These are phyloP conservation scores for Gautieria morchelliformis DNA, from an alignment of 768 basidiomycete genomes.

Conservation along the genomic window DNA sequence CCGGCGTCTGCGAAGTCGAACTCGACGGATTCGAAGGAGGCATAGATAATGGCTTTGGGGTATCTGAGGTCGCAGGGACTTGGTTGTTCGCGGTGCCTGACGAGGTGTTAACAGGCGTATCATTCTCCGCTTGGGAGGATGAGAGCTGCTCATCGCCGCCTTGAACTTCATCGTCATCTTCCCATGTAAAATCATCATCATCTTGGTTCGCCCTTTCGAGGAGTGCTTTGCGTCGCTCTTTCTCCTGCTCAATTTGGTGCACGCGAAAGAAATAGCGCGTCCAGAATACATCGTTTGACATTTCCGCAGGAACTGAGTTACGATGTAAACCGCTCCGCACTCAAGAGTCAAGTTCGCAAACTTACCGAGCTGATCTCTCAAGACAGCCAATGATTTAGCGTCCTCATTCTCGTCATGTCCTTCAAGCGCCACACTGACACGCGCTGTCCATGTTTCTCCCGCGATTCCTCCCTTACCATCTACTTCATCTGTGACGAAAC, in stretches of 20 bases:
- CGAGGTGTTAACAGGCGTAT: not conserved
- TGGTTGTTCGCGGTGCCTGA: not conserved
- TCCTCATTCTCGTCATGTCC: conserved; percentile 33
- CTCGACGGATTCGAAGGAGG: conserved; percentile 7
- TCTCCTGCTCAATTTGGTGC: conserved; percentile 71
- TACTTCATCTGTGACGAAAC: conserved; percentile 48
- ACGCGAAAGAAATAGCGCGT: conserved; percentile 83
- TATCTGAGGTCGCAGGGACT: not conserved
- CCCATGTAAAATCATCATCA: conserved; percentile 91
- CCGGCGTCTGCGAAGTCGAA: conserved; percentile 20
- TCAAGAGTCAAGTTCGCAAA: conserved; percentile 12
- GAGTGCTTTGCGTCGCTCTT: conserved; percentile 67
- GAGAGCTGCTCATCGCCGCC: conserved; percentile 2
- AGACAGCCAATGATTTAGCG: conserved; percentile 41
- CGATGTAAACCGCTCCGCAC: conserved; percentile 7
- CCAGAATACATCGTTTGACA: conserved; percentile 70
- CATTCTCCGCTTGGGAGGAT: conserved; percentile 2
- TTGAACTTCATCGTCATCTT: conserved; percentile 77
- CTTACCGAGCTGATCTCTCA: conserved; percentile 52
- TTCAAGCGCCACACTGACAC: conserved; percentile 37
- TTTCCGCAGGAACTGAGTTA: conserved; percentile 55
- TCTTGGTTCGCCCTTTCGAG: conserved; percentile 60
- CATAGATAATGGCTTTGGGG: conserved; percentile 6
- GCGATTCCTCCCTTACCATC: conserved; percentile 46
- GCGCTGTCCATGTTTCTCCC: conserved; percentile 46